Evolutionary conservation across 352 stramenopile species (phyloP), one percentile per base, ranked within the genome.

Genomic region (Pythium phragmitis): DNA sequence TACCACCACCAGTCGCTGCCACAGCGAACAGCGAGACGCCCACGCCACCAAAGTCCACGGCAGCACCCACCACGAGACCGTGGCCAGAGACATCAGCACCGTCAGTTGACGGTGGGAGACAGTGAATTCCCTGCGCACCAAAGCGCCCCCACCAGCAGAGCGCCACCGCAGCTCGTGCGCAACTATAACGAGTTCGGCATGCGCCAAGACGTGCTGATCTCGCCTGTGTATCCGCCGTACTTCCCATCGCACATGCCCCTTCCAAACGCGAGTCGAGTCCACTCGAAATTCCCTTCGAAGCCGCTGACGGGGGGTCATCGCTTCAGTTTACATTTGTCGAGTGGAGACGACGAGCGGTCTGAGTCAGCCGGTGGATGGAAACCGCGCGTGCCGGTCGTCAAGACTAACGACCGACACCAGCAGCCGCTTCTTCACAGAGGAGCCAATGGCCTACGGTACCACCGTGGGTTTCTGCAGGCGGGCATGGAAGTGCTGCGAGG

Each of bases 141-240:
- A 62, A 16, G 8, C 1, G 19, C 51, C 6, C 7, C 45, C n/a
- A 28, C 37, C 12, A n/a, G 28, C 13, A 47, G 37, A 1, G 30
- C 37, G 30, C 57, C 55, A 17, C 59, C 75, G 8, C 75, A 87
- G 33, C 76, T 91, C 14, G 65, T 89, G 21, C 75, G 74, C 30
- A 80, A 89, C 30, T 73, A 84, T 58, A 91, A 91, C 63, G 80
- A 89, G 58, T 89, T 89, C 45, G 82, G 82, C 7, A 76, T 43
- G 9, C 72, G 64, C 1, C 80, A 91, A 42, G 72, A 82, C 51
- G 72, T 91, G 13, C 72, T 89, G 7, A 52, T 89, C 19, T 89
- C 82, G 2, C 73, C 82, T 2, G 67, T 76, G 7, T 82, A 79
- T 16, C 73, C 82, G 12, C 79, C 80, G 12, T 88, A 73, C 46